phyloP scores from a whole-genome alignment of 305 asterid genomes.

The Fraxinus baroniana region DNA sequence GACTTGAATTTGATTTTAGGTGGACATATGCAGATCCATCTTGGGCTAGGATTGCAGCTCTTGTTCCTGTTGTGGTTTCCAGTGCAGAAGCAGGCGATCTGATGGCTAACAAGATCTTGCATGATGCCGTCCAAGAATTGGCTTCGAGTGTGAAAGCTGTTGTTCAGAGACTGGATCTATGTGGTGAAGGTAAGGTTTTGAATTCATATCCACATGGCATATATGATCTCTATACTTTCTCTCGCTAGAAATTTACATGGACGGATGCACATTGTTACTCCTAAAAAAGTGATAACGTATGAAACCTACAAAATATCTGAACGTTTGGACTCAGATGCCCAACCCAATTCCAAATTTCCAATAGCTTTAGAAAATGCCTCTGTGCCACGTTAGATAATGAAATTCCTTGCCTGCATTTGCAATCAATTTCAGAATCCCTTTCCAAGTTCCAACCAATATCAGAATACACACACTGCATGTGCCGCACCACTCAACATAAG shows the following conservation, averaged over 20 bases:
- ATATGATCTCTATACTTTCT: neutral
- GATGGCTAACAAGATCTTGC: conserved; percentile 57
- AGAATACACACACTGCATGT: neutral
- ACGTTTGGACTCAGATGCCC: neutral
- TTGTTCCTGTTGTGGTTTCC: conserved; percentile 64
- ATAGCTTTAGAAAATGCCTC: neutral
- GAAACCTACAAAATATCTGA: neutral
- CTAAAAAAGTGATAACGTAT: neutral
- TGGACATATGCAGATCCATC: conserved; percentile 86
- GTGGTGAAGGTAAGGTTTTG: conserved; percentile 59
- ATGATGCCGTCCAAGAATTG: conserved; percentile 62
- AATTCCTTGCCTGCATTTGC: conserved; percentile 1
- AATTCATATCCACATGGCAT: neutral
- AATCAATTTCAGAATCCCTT: neutral
- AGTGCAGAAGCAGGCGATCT: conserved; percentile 75
- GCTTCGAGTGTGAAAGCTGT: conserved; percentile 82
- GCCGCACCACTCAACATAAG: neutral
- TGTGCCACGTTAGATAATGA: neutral
- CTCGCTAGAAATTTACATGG: neutral
- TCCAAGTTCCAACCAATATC: neutral
- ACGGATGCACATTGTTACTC: neutral
- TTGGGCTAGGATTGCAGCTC: conserved; percentile 79
- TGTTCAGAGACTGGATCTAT: conserved; percentile 61
- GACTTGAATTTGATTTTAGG: conserved; percentile 39
- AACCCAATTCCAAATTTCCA: neutral